Percentiles rank a stretch among this genome's conserved stretches.
Conservation (phyloP, 805 yeast genomes). For the Starmerella geochares region DNA sequence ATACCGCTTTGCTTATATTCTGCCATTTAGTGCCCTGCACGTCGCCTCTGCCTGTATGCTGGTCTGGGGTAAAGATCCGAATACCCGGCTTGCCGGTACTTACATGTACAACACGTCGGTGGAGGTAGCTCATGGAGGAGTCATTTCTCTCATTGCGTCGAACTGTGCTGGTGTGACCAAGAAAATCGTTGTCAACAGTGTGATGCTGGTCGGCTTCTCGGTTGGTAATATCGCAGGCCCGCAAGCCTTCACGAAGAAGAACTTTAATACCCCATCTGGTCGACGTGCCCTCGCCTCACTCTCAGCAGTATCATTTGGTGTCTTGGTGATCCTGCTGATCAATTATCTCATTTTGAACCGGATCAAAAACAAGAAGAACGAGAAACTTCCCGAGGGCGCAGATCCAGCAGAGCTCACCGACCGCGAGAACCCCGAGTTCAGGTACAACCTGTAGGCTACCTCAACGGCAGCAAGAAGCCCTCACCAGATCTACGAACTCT, state of each 20-base stretch:
- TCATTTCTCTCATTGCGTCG: conserved; percentile 31
- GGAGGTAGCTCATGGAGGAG: conserved; percentile 10
- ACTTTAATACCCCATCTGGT: conserved; percentile 49
- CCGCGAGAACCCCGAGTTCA: conserved; percentile 42
- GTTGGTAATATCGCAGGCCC: conserved; percentile 49
- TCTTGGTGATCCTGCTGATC: not conserved
- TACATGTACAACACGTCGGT: conserved; percentile 12
- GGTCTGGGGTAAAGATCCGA: conserved; percentile 18
- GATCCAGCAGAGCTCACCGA: conserved; percentile 39
- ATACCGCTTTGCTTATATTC: conserved; percentile 1
- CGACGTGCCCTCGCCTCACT: conserved; percentile 49
- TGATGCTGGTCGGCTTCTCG: conserved; percentile 41
- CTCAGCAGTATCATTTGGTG: conserved; percentile 22
- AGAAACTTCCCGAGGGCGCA: conserved; percentile 5
- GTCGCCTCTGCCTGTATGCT: conserved; percentile 15
- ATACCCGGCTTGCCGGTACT: conserved; percentile 14
- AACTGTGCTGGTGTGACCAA: conserved; percentile 50
- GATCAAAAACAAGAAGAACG: conserved; percentile 7
- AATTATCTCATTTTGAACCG: conserved; percentile 4
- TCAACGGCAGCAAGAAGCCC: too few species aligned
- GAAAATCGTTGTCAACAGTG: conserved; percentile 39
- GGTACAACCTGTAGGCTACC: conserved; percentile 32
- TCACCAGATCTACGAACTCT: too few species aligned
- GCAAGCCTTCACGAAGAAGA: conserved; percentile 51
- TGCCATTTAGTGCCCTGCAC: conserved; percentile 6